These are phyloP conservation scores for Breviolum minutum DNA, from an alignment of 73 alveolate genomes.

Conservation along the genomic window DNA sequence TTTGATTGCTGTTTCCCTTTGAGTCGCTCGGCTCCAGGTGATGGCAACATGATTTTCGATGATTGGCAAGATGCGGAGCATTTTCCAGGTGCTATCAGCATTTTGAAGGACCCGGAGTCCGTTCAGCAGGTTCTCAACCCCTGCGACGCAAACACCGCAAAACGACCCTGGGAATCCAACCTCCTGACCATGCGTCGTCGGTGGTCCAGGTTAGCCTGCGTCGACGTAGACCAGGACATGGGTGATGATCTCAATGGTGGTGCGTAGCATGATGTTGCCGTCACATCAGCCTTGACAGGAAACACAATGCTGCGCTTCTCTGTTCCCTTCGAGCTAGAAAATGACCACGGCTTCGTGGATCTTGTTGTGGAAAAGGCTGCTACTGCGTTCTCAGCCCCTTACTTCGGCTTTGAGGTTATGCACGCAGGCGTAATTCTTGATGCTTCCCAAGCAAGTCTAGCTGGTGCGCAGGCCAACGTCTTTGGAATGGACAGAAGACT, in stretches of 20 bases:
- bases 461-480: neutral
- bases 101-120: neutral
- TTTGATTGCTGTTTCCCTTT: no score
- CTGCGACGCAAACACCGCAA: neutral
- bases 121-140: neutral
- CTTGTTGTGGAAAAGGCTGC: neutral
- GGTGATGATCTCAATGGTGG: no score
- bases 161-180: constrained; percentile 7
- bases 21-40: no score
- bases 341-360: neutral
- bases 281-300: neutral
- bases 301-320: neutral
- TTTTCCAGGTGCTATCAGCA: no score
- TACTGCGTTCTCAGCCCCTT: neutral
- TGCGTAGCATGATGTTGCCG: neutral
- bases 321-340: neutral
- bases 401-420: neutral
- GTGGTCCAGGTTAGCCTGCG: neutral
- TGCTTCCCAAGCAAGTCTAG: neutral
- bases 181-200: neutral
- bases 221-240: no score
- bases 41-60: no score
- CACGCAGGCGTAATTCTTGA: no score
- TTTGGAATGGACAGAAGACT: neutral
- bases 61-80: no score